A percentile compares a stretch with the other conserved stretches of the same genome.
These are phyloP conservation scores for Jasminum sambac DNA, from an alignment of 257 asterid species.

Conservation along the genomic window DNA sequence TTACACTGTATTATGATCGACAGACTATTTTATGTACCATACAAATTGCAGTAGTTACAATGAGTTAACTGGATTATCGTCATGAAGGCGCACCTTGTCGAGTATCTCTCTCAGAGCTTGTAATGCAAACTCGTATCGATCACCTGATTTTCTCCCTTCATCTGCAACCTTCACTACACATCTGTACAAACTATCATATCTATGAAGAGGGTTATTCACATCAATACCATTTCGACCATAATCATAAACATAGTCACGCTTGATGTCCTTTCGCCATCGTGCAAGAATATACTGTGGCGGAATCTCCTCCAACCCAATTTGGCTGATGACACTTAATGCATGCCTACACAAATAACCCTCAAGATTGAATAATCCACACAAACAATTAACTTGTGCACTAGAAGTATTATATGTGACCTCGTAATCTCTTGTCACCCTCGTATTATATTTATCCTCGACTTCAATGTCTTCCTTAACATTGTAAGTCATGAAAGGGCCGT, in stretches of 20 bases:
- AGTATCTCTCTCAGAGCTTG: constrained; percentile 46
- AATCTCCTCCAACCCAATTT: constrained; percentile 47
- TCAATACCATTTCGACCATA: constrained; percentile 42
- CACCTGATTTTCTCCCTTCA: constrained; percentile 53
- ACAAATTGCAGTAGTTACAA: constrained; percentile 10
- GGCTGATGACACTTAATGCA: constrained; percentile 49
- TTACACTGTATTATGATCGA: no score
- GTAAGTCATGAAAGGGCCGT: constrained; percentile 39
- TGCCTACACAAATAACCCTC: constrained; percentile 68
- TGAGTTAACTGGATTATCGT: constrained; percentile 15
- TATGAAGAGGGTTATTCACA: constrained; percentile 48
- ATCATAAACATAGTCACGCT: constrained; percentile 34
- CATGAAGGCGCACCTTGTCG: constrained; percentile 35
- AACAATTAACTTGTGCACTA: constrained; percentile 41
- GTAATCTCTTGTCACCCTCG: constrained; percentile 41
- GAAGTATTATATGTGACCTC: constrained; percentile 48
- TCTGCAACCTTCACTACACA: constrained; percentile 43
- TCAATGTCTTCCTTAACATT: constrained; percentile 41
- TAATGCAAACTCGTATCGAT: constrained; percentile 40
- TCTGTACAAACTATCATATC: constrained; percentile 51
- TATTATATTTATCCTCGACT: constrained; percentile 34
- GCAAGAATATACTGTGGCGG: constrained; percentile 63
- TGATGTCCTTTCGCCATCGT: constrained; percentile 58
- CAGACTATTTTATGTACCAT: not conserved
- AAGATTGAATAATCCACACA: constrained; percentile 54